Percentiles rank a stretch among this genome's conserved stretches.
phyloP scores from a whole-genome alignment of 169 alveolate species.

The Eimeria falciformis region DNA sequence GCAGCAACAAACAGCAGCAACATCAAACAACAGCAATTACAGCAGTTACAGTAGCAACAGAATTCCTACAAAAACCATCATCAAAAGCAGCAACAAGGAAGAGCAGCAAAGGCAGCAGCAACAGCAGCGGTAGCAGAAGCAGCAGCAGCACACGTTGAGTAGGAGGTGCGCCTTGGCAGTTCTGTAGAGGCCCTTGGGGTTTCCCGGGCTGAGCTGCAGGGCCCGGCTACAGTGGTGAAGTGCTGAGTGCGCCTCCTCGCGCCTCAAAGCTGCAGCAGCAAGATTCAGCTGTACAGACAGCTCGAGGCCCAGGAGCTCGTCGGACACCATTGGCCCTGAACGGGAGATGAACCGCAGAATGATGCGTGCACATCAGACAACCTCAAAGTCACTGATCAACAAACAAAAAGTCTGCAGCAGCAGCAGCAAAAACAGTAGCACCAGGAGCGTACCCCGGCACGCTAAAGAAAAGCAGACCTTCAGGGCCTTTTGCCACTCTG shows the following conservation, averaged over 20 bases:
- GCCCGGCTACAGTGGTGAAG: slow-evolving; percentile 65
- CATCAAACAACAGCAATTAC: background rate
- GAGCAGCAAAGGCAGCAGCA: background rate
- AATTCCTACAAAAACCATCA: background rate
- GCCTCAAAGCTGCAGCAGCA: slow-evolving; percentile 63
- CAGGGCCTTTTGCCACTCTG: background rate
- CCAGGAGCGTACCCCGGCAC: slow-evolving; percentile 48
- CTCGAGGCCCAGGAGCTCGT: slow-evolving; percentile 14
- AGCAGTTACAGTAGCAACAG: background rate
- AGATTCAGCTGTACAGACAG: slow-evolving; percentile 29
- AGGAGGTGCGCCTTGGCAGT: slow-evolving; percentile 64
- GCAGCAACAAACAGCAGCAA: background rate
- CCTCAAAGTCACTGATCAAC: background rate
- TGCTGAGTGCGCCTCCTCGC: background rate
- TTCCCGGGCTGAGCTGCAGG: slow-evolving; percentile 2
- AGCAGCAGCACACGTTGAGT: slow-evolving; percentile 5
- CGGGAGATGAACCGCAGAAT: background rate
- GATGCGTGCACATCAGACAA: background rate
- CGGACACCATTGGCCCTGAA: slow-evolving; percentile 28
- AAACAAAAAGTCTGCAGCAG: too few species aligned
- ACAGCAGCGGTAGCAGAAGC: slow-evolving; percentile 15
- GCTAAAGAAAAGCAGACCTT: slow-evolving; percentile 33
- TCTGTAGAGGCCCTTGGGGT: slow-evolving; percentile 58
- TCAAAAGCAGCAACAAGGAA: background rate
- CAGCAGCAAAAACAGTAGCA: too few species aligned